Percentiles rank a stretch among this genome's conserved stretches.
Evolutionary conservation across 352 stramenopile genomes (phyloP).

Genomic region (Phytophthora idaei): DNA sequence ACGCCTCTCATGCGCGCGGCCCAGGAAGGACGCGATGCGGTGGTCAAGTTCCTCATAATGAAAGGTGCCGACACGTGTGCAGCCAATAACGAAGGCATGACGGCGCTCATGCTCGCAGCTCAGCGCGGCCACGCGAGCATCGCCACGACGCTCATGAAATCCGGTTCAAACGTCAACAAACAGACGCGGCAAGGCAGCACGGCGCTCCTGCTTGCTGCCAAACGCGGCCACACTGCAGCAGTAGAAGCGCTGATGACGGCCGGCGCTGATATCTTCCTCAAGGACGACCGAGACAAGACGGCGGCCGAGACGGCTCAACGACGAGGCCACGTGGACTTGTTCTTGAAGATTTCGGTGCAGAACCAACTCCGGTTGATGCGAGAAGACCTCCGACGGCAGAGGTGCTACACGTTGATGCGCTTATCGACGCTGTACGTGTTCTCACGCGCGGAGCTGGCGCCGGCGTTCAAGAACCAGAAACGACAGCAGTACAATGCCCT

Average conservation of each 20-base stretch:
- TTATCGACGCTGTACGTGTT: conserved; percentile 75
- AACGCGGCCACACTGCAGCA: conserved; percentile 78
- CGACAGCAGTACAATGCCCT: conserved; percentile 54
- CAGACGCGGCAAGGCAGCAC: conserved; percentile 88
- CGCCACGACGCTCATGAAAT: conserved; percentile 79
- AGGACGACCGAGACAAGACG: conserved; percentile 88
- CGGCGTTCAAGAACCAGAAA: conserved; percentile 50
- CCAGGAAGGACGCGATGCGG: conserved; percentile 80
- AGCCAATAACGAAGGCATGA: conserved; percentile 90
- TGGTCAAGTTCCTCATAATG: conserved; percentile 81
- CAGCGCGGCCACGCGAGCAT: conserved; percentile 85
- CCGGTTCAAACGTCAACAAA: conserved; percentile 88
- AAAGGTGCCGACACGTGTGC: conserved; percentile 73
- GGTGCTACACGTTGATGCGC: conserved; percentile 74
- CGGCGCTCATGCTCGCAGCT: conserved; percentile 83
- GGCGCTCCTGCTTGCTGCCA: conserved; percentile 81
- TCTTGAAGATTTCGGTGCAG: conserved; percentile 86
- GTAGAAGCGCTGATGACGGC: conserved; percentile 82
- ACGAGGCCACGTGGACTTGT: conserved; percentile 82
- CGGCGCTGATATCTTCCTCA: conserved; percentile 87
- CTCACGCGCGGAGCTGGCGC: conserved; percentile 50
- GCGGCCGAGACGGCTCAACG: conserved; percentile 83
- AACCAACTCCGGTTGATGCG: conserved; percentile 87
- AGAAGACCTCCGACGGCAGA: conserved; percentile 67
- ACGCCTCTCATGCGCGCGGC: conserved; percentile 87